Base-by-base conservation (phyloP, 179 eudicot genomes). In the Silene noctiflora region DNA sequence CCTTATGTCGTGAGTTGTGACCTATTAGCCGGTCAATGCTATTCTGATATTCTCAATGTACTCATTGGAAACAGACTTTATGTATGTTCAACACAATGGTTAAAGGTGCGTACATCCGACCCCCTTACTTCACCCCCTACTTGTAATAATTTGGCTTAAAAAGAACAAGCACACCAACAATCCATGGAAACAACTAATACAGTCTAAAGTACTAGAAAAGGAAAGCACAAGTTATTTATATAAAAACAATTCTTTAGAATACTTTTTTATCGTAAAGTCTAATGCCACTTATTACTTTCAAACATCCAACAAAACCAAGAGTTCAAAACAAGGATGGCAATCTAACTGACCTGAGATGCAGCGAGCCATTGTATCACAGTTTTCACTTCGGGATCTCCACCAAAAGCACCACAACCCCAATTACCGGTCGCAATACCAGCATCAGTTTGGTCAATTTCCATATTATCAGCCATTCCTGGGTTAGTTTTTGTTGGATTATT, bases 381-480 rank as follows among this genome's bases (percentile, higher is more conserved):
- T 85, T 95, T 93, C 67, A 95, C 85, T 88, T 95, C 91, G 76
- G 99, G 97, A 81, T 95, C 99, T 69, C 98, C 99, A 27, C 98
- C 98, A 80, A 93, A 95, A 77, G 96, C 99, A 60, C 99, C 98
- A 83, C 97, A 95, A 27, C 99, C 99, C 99, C 99, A 95, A 78
- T 95, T 95, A 19, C 99, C 99, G 12, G 99, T 95, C 39, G 67
- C 96, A 83, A 92, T 85, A 3, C 98, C 96, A 59, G 84, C 81
- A 66, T 76, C 83, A 51, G 72, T 69, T 27, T 82, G 79, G 80
- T 77, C 75, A 4, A 76, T 75, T 74, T 59, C 62, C 69, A 59
- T 39, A 61, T 73, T 73, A 78, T 68, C 67, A 20, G 14, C 48
- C 72, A 39, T 69, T 76, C 44, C 73, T 76, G 69, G 59, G 39